These are phyloP conservation scores for Aspergillus pseudotamarii DNA, from an alignment of 2,329 filamentous ascomycete genomes.

Conservation along the genomic window DNA sequence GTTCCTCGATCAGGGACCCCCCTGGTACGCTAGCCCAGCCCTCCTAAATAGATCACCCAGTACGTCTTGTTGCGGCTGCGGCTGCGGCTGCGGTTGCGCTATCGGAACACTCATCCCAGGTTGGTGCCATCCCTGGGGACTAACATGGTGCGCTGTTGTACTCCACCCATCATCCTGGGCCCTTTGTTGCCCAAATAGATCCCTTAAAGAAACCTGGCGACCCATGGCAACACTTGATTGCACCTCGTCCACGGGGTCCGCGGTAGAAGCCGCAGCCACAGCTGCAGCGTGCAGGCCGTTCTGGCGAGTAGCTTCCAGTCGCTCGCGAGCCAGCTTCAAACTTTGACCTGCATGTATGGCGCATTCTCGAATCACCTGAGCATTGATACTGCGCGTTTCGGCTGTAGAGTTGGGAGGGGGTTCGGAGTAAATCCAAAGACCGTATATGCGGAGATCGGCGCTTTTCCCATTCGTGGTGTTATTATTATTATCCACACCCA, in stretches of 20 bases:
- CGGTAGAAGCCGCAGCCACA: constrained; percentile 29
- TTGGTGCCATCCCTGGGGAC: constrained; percentile 24
- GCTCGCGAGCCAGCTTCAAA: constrained; percentile 47
- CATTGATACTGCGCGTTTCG: constrained; percentile 54
- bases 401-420: constrained; percentile 58
- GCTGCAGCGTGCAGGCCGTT: constrained; percentile 36
- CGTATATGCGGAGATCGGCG: constrained; percentile 52
- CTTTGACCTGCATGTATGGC: constrained; percentile 56
- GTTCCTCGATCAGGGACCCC: background rate
- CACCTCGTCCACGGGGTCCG: constrained; percentile 40
- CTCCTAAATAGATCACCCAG: constrained; percentile 47
- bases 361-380: constrained; percentile 58
- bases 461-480: constrained; percentile 20
- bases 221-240: constrained; percentile 52
- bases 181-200: constrained; percentile 59
- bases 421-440: constrained; percentile 68
- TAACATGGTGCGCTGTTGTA: constrained; percentile 49
- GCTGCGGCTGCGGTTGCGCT: constrained; percentile 13
- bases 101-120: constrained; percentile 13
- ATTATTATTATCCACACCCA: constrained; percentile 7
- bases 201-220: constrained; percentile 55
- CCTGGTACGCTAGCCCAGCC: constrained; percentile 41
- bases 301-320: constrained; percentile 38
- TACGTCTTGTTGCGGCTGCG: constrained; percentile 36
- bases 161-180: constrained; percentile 56